phyloP scores from a whole-genome alignment of 805 yeast genomes.

The Priceomyces fermenticarens region DNA sequence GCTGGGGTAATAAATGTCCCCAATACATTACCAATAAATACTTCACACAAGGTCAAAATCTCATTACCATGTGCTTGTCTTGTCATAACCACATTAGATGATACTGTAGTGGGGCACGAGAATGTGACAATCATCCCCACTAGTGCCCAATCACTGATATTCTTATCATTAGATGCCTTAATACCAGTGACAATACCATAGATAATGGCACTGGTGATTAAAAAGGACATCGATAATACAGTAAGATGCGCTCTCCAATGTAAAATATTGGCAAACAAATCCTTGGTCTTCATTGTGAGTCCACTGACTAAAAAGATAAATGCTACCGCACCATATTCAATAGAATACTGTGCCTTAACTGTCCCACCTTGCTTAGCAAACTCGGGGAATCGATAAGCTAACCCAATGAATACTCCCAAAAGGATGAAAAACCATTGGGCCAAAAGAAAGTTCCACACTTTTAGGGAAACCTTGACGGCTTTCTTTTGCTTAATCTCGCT shows the following conservation, averaged over 20 bases:
- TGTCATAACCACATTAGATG: constrained; percentile 92
- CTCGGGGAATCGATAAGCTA: constrained; percentile 75
- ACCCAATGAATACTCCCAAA: constrained; percentile 67
- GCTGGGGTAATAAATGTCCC: constrained; percentile 92
- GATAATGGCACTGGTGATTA: constrained; percentile 67
- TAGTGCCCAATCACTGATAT: constrained; percentile 73
- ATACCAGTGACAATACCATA: constrained; percentile 74
- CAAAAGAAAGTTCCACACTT: constrained; percentile 24
- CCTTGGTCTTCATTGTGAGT: constrained; percentile 65
- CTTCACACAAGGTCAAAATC: constrained; percentile 75
- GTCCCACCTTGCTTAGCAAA: constrained; percentile 84
- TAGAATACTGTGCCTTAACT: constrained; percentile 69
- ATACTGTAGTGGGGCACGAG: constrained; percentile 88
- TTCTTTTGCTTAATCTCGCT: constrained; percentile 6
- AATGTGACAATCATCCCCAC: constrained; percentile 82
- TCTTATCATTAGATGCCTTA: constrained; percentile 49
- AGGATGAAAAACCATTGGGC: constrained; percentile 75
- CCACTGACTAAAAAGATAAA: constrained; percentile 82
- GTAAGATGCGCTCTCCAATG: constrained; percentile 84
- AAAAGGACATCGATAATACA: constrained; percentile 62
- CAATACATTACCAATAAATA: constrained; percentile 75
- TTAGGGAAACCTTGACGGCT: constrained; percentile 9
- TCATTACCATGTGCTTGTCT: constrained; percentile 81
- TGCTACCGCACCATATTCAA: constrained; percentile 85
- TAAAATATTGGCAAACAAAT: constrained; percentile 57